Conservation (phyloP, 1,284 basidiomycete species). For the Fomitopsis palustris region DNA sequence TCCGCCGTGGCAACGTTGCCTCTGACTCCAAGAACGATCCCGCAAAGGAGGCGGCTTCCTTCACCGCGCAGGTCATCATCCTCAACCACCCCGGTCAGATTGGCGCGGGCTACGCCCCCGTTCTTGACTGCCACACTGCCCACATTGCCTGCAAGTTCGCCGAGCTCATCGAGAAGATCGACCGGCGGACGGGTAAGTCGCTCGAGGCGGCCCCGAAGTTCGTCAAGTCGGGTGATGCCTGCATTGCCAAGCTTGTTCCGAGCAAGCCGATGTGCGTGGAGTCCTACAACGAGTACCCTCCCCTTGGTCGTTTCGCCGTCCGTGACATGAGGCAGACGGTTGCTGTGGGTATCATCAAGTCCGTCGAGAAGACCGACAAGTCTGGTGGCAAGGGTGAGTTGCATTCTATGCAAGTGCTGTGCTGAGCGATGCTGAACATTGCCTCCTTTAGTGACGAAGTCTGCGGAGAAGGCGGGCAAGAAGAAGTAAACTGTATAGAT, state of each 20-base stretch:
- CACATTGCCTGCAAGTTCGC: constrained; percentile 99
- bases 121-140: constrained; percentile 99
- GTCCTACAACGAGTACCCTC: constrained; percentile 97
- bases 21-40: constrained; percentile 99
- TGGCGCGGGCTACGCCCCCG: constrained; percentile 95
- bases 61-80: constrained; percentile 99
- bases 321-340: constrained; percentile 99
- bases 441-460: constrained; percentile 74
- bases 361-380: constrained; percentile 91
- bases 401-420: not conserved
- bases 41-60: constrained; percentile 98
- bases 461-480: constrained; percentile 94
- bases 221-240: constrained; percentile 94
- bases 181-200: constrained; percentile 95
- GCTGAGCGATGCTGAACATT: constrained; percentile 6
- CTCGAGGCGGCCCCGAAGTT: constrained; percentile 91
- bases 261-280: constrained; percentile 99
- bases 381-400: constrained; percentile 75
- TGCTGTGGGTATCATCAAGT: constrained; percentile 96
- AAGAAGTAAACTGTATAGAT: constrained; percentile 85
- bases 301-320: constrained; percentile 98
- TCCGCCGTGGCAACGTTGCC: constrained; percentile 98
- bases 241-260: constrained; percentile 97
- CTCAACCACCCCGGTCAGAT: constrained; percentile 99
- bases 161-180: constrained; percentile 98